Evolutionary conservation across 176 grass and related monocot genomes (phyloP), one percentile per base, ranked within the genome.

Genomic region (Secale cereale): DNA sequence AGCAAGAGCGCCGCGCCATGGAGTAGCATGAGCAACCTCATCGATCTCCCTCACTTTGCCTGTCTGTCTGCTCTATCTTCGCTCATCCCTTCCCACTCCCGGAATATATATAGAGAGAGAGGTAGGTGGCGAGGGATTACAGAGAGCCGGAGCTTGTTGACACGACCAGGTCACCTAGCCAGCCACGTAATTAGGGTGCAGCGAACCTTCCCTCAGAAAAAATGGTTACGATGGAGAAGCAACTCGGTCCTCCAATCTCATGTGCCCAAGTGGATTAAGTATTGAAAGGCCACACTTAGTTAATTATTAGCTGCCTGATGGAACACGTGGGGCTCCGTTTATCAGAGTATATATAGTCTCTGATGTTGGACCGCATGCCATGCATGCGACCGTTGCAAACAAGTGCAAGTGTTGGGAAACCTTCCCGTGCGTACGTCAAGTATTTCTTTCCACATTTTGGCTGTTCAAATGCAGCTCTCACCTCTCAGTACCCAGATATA

Each of bases 1-100:
- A 77, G 39, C 35, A 35, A 36, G 33, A 67, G 37, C 59, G 69
- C 63, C 22, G 56, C 28, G 70, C 72, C 86, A 88, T 85, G 85
- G 88, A 83, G 63, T 1, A 56, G 8, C 25, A 2, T 23, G 27
- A 2, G 6, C 30, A 20, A 1, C 78, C 41, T 32, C 77, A 54
- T n/a, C n/a, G n/a, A n/a, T 87, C 88, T 75, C 23, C 16, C 65
- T 69, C 64, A 1, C 2, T 10, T 0, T 69, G 35, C 14, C 25
- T 29, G 4, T 7, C 3, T 33, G 28, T 8, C 2, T 17, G 25
- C 43, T 46, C 70, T 13, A 56, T 4, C 19, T 37, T 17, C 9
- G 30, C 16, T 66, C 79, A 13, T n/a, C 22, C 36, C 69, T 13
- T 43, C 2, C 7, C 2, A 22, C 19, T 57, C 22, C 19, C 52